Percentiles rank a stretch among this genome's conserved stretches.
These are phyloP conservation scores for Dactylonectria estremocensis DNA, from an alignment of 2,329 filamentous ascomycete genomes.

Conservation along the genomic window DNA sequence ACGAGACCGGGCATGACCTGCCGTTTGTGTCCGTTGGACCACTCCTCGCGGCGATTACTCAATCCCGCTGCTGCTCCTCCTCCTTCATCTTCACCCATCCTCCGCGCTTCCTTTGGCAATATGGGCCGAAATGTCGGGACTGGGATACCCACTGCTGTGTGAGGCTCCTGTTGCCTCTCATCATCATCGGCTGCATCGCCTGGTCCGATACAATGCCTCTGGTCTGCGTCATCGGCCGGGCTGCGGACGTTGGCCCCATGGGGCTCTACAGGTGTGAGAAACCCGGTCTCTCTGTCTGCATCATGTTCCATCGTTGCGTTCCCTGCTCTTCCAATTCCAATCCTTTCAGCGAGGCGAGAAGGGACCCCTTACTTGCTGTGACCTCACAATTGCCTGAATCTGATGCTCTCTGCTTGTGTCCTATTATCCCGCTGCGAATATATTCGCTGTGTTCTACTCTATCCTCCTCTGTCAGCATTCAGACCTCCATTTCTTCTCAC, in stretches of 20 bases:
- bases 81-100: too few species aligned
- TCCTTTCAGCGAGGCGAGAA: constrained; percentile 4
- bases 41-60: too few species aligned
- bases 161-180: neutral
- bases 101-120: too few species aligned
- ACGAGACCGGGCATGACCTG: too few species aligned
- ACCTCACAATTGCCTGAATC: neutral
- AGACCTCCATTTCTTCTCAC: neutral
- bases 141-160: too few species aligned
- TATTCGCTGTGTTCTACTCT: neutral
- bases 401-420: neutral
- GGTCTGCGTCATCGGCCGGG: neutral
- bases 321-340: constrained; percentile 5
- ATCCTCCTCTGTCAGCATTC: neutral
- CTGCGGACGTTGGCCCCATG: constrained; percentile 4
- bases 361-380: neutral
- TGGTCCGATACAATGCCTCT: neutral
- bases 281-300: neutral
- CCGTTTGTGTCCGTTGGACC: too few species aligned
- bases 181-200: neutral
- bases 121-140: too few species aligned
- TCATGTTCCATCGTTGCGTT: constrained; percentile 3
- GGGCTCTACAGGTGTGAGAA: constrained; percentile 4
- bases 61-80: too few species aligned
- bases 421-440: neutral